phyloP scores from a whole-genome alignment of 805 yeast species.

The Sungouiella thailandica region DNA sequence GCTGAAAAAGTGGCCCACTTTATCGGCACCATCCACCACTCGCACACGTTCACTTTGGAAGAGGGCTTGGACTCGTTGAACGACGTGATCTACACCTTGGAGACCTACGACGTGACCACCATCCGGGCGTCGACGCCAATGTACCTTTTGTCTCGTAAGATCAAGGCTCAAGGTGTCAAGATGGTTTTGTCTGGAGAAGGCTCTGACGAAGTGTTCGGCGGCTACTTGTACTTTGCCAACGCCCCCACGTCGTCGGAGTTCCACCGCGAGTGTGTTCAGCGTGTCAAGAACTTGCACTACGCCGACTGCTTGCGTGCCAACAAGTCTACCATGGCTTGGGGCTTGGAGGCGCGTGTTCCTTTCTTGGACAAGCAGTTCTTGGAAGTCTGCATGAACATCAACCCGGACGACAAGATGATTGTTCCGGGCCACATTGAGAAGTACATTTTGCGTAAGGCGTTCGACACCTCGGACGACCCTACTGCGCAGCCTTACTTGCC shows the following conservation, averaged over 20 bases:
- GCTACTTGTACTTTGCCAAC: conserved; percentile 93
- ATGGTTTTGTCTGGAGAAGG: conserved; percentile 99
- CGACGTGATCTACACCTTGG: conserved; percentile 93
- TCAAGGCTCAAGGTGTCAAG: conserved; percentile 99
- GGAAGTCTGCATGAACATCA: conserved; percentile 89
- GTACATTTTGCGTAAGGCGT: conserved; percentile 95
- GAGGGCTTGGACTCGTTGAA: conserved; percentile 95
- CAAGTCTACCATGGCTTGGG: conserved; percentile 99
- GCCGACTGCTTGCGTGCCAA: conserved; percentile 98
- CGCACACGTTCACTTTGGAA: conserved; percentile 93
- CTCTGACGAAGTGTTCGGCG: conserved; percentile 98
- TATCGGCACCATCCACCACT: conserved; percentile 95
- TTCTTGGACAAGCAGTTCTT: conserved; percentile 93
- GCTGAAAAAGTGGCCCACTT: conserved; percentile 95
- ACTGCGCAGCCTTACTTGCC: conserved; percentile 82
- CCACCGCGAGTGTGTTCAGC: conserved; percentile 91
- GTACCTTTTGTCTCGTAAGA: conserved; percentile 93
- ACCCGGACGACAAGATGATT: conserved; percentile 89
- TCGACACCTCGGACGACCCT: conserved; percentile 87
- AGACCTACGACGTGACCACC: conserved; percentile 97
- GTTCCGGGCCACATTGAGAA: conserved; percentile 82
- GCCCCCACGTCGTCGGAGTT: conserved; percentile 93
- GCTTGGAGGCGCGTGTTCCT: conserved; percentile 98
- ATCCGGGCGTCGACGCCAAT: conserved; percentile 99
- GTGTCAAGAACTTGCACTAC: conserved; percentile 95